Percentiles rank a stretch among this genome's conserved stretches.
Evolutionary conservation across 2,329 filamentous ascomycete genomes (phyloP).

Genomic region (Epichloe sibirici): DNA sequence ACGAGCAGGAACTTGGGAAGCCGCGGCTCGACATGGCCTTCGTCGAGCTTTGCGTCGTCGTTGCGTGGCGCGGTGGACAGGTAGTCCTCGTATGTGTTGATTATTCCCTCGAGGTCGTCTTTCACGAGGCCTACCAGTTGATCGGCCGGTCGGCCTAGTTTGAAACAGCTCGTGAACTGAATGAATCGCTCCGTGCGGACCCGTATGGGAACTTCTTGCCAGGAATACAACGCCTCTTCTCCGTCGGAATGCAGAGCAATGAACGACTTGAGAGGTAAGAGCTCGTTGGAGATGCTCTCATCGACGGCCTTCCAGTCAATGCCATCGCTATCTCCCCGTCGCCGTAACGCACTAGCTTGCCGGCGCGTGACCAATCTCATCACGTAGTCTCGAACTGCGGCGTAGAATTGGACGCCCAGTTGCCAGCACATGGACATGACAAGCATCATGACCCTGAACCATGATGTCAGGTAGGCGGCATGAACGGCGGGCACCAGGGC

Average conservation of each 20-base stretch:
- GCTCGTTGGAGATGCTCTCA: constrained; percentile 6
- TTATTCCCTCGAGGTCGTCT: constrained; percentile 10
- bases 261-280: constrained; percentile 4
- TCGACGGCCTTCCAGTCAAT: constrained; percentile 8
- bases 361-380: constrained; percentile 7
- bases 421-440: constrained; percentile 11
- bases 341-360: constrained; percentile 7
- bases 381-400: constrained; percentile 8
- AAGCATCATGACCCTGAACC: constrained; percentile 12
- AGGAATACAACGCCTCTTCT: neutral
- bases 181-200: constrained; percentile 10
- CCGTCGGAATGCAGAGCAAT: neutral
- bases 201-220: constrained; percentile 8
- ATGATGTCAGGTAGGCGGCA: constrained; percentile 6
- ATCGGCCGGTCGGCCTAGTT: constrained; percentile 10
- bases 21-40: constrained; percentile 10
- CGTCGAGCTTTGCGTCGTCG: neutral
- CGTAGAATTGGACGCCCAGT: constrained; percentile 10
- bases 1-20: constrained; percentile 10
- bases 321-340: neutral
- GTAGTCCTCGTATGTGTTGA: constrained; percentile 11
- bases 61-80: neutral
- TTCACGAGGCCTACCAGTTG: constrained; percentile 11
- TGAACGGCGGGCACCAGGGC: constrained; percentile 9
- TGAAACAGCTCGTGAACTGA: constrained; percentile 9